Evolutionary conservation across 352 stramenopile genomes (phyloP).

Genomic region (Pilasporangium apinafurcum): DNA sequence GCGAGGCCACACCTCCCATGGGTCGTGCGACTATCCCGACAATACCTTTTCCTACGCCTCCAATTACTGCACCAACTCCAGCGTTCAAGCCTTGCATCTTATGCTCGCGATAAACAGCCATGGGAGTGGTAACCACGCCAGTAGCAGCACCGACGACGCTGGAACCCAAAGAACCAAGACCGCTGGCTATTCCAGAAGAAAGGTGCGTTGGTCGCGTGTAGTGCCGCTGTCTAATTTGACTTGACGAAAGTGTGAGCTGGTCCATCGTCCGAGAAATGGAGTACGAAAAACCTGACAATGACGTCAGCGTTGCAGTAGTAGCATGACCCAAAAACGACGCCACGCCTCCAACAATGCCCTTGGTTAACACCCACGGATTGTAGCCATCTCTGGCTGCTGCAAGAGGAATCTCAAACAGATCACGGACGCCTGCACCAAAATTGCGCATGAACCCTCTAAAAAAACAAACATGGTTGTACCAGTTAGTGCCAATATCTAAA

Average conservation of each 20-base stretch:
- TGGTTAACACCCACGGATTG: constrained; percentile 70
- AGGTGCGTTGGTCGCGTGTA: constrained; percentile 63
- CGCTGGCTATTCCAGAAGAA: constrained; percentile 51
- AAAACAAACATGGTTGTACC: not conserved
- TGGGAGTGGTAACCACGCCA: constrained; percentile 69
- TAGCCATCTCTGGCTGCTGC: constrained; percentile 63
- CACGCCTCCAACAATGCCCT: constrained; percentile 58
- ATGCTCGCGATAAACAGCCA: constrained; percentile 69
- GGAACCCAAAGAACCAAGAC: constrained; percentile 62
- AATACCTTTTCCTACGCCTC: constrained; percentile 69
- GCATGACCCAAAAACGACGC: constrained; percentile 70
- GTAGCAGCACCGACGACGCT: constrained; percentile 72
- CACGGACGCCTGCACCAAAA: constrained; percentile 56
- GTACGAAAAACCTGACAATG: constrained; percentile 75
- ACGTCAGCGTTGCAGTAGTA: constrained; percentile 61
- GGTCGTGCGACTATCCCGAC: constrained; percentile 75
- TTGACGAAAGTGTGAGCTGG: constrained; percentile 58
- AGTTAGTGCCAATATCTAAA: not conserved
- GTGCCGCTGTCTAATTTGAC: constrained; percentile 53
- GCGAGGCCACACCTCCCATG: constrained; percentile 67
- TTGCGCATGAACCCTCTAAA: constrained; percentile 69
- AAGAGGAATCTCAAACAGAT: constrained; percentile 75
- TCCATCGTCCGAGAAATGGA: constrained; percentile 79
- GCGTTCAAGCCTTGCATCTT: constrained; percentile 49
- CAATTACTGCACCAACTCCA: constrained; percentile 56